Evolutionary conservation across 768 basidiomycete species (phyloP).

Genomic region (Naganishia friedmannii): DNA sequence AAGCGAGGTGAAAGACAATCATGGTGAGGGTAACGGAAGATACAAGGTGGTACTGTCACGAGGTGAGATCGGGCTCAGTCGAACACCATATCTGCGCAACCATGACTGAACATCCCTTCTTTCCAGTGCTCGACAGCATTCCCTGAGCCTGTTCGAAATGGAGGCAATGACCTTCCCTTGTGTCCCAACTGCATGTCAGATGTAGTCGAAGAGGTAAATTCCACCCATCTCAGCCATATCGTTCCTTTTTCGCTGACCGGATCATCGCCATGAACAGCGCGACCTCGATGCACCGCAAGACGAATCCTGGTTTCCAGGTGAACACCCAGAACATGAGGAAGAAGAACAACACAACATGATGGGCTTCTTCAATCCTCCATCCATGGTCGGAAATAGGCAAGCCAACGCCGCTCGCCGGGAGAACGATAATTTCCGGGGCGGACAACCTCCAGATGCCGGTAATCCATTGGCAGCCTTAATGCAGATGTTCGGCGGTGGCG

Average conservation of each 20-base stretch:
- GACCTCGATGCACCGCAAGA: constrained; percentile 21
- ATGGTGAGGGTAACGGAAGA: constrained; percentile 13
- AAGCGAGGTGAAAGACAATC: not conserved
- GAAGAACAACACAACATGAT: constrained; percentile 2
- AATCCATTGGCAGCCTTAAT: constrained; percentile 7
- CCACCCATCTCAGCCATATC: not conserved
- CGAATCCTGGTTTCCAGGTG: constrained; percentile 6
- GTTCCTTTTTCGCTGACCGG: not conserved
- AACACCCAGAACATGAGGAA: constrained; percentile 1
- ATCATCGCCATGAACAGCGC: not conserved
- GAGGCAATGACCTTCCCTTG: constrained; percentile 11
- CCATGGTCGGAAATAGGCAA: constrained; percentile 23
- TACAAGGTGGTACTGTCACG: constrained; percentile 13
- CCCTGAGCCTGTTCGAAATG: constrained; percentile 11
- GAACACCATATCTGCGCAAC: too few species aligned
- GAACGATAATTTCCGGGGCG: not conserved
- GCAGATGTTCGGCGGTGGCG: constrained; percentile 13
- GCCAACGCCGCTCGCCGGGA: constrained; percentile 2
- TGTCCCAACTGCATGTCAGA: constrained; percentile 29
- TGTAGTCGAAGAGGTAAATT: constrained; percentile 25
- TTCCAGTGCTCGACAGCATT: constrained; percentile 23
- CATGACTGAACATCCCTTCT: not conserved
- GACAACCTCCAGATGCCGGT: not conserved
- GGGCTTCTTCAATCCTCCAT: constrained; percentile 27
- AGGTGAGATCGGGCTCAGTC: not conserved